These are phyloP conservation scores for Geotrichum phurueaensis DNA, from an alignment of 1,139 yeast species.

Conservation along the genomic window DNA sequence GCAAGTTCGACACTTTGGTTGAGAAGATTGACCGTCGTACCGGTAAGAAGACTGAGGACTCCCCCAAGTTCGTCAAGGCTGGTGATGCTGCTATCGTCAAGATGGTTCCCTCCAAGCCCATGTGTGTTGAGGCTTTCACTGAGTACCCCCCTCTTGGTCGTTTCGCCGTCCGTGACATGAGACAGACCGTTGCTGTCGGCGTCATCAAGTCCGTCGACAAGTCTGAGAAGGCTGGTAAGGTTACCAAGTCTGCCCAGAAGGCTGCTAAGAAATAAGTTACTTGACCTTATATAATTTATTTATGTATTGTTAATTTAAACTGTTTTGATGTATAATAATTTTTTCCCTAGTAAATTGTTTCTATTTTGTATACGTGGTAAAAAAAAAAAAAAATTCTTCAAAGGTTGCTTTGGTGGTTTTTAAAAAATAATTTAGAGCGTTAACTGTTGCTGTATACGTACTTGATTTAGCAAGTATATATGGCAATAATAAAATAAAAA, in stretches of 20 bases:
- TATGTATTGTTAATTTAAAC: background rate
- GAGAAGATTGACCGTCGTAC: slow-evolving; percentile 93
- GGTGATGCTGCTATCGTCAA: slow-evolving; percentile 93
- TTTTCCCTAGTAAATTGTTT: background rate
- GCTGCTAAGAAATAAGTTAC: slow-evolving; percentile 55
- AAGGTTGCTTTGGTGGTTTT: no score
- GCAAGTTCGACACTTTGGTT: slow-evolving; percentile 77
- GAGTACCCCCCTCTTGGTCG: slow-evolving; percentile 98
- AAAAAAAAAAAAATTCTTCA: no score
- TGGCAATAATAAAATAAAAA: no score
- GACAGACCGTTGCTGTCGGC: slow-evolving; percentile 97
- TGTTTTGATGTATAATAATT: background rate
- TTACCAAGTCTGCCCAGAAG: slow-evolving; percentile 99
- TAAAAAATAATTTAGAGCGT: no score
- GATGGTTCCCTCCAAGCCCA: slow-evolving; percentile 91
- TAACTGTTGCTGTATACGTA: no score
- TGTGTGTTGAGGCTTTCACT: slow-evolving; percentile 95
- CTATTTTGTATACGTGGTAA: background rate
- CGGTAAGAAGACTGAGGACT: slow-evolving; percentile 79
- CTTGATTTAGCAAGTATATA: no score
- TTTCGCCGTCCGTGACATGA: slow-evolving; percentile 99
- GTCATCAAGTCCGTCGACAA: slow-evolving; percentile 97
- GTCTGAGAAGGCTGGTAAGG: slow-evolving; percentile 94
- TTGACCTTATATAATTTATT: background rate
- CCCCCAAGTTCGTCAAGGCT: slow-evolving; percentile 82